phyloP scores from a whole-genome alignment of 106 monocot species.

The Dioscorea dumetorum region DNA sequence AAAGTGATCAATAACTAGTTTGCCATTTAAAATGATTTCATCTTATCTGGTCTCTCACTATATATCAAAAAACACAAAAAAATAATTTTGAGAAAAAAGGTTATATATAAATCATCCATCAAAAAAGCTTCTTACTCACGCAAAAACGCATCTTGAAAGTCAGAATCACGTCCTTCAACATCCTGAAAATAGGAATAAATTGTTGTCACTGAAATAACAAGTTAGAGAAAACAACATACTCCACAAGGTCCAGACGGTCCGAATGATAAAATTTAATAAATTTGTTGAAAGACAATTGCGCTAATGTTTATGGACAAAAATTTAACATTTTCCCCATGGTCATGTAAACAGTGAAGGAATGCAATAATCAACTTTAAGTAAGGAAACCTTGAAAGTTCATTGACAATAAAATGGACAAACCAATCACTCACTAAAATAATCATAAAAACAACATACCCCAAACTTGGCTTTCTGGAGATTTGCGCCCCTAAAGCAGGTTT shows the following conservation, averaged over 20 bases:
- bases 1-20: too few species aligned
- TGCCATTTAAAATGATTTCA: too few species aligned
- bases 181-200: conserved; percentile 40
- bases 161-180: conserved; percentile 62
- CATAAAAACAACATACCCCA: conserved; percentile 36
- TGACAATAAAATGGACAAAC: not conserved
- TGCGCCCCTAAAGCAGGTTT: conserved; percentile 65
- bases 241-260: too few species aligned
- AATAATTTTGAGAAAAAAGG: too few species aligned
- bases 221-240: too few species aligned
- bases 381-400: not conserved
- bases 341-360: too few species aligned
- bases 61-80: too few species aligned
- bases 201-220: not conserved
- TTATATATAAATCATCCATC: not conserved
- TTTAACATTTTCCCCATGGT: too few species aligned
- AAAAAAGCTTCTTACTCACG: conserved; percentile 78
- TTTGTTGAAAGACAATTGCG: too few species aligned
- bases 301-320: too few species aligned
- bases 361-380: not conserved
- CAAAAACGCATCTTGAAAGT: conserved; percentile 78
- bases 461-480: conserved; percentile 83
- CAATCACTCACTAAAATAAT: not conserved
- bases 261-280: too few species aligned
- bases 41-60: too few species aligned